A percentile compares a stretch with the other conserved stretches of the same genome.
phyloP scores from a whole-genome alignment of 495 filamentous ascomycete genomes.

The Talaromyces nanjingensis region DNA sequence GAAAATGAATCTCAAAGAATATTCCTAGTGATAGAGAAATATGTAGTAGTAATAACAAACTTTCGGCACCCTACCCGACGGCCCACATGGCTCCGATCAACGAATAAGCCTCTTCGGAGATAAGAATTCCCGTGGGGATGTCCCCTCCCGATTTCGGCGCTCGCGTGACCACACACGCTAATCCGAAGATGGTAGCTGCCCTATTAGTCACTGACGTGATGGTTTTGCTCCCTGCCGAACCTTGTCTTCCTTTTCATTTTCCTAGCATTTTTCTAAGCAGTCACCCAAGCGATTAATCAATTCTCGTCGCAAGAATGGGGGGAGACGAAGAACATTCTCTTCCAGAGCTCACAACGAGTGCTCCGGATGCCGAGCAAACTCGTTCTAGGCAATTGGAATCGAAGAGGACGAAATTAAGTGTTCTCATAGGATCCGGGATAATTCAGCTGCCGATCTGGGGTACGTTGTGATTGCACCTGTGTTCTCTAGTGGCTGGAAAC shows the following conservation, averaged over 20 bases:
- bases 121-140: neutral
- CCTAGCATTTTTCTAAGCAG: neutral
- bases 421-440: conserved; percentile 33
- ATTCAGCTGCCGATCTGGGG: conserved; percentile 46
- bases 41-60: no score
- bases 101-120: neutral
- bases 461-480: conserved; percentile 15
- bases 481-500: neutral
- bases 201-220: neutral
- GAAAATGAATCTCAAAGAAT: no score
- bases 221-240: neutral
- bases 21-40: no score
- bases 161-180: neutral
- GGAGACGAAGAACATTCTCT: neutral
- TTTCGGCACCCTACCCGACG: no score
- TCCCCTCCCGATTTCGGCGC: neutral
- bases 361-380: neutral
- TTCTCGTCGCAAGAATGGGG: neutral
- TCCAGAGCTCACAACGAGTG: neutral
- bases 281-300: neutral
- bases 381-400: conserved; percentile 20
- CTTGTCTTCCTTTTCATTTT: neutral
- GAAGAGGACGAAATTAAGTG: conserved; percentile 20
- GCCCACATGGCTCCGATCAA: no score
- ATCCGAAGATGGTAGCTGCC: neutral